Base-by-base conservation (phyloP, 352 stramenopile species). In the Phytophthora pseudosyringae region DNA sequence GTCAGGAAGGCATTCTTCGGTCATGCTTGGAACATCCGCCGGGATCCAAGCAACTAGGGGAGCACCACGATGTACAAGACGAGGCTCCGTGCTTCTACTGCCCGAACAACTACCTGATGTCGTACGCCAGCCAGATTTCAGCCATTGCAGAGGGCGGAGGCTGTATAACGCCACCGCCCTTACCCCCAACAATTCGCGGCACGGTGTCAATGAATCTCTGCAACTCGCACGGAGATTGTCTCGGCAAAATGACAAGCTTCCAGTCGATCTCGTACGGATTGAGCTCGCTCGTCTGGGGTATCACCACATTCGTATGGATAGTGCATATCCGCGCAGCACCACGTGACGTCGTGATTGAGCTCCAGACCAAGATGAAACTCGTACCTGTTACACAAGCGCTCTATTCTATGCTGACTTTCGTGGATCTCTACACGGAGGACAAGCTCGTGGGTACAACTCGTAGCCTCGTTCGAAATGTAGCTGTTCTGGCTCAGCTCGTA, bases 321-420 rank as follows among this genome's bases (percentile, higher is more conserved):
- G 47, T 71, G 15, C 81, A 90, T 40, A 85, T 89, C 39, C 73
- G 64, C 7, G 64, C 78, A 28, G 73, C 75, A 55, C 64, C 68
- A 3, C 59, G 47, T 9, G 77, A 88, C 15, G 73, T 78, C 1
- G 71, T 77, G 6, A 63, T 90, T 28, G 77, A 73, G 15, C 67
- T 90, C 13, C 78, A 90, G 45, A 58, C 67, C 36, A 83, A 78
- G 61, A 85, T 90, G 77, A 82, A 78, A 47, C 33, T 81, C 39
- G 69, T 88, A 21, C 73, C 78, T 25, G 35, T 87, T 7, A 68
- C 73, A 2, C 65, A 86, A 8, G 49, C 44, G 11, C 39, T 75
- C 9, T 79, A 82, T 48, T 59, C 67, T 1, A 38, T 63, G 3
- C 51, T 83, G 29, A 77, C 60, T 15, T 68, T 69, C 26, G 33